Percentiles rank a stretch among this genome's conserved stretches.
These are phyloP conservation scores for Sporothrix protearum DNA, from an alignment of 2,329 filamentous ascomycete species.

Conservation along the genomic window DNA sequence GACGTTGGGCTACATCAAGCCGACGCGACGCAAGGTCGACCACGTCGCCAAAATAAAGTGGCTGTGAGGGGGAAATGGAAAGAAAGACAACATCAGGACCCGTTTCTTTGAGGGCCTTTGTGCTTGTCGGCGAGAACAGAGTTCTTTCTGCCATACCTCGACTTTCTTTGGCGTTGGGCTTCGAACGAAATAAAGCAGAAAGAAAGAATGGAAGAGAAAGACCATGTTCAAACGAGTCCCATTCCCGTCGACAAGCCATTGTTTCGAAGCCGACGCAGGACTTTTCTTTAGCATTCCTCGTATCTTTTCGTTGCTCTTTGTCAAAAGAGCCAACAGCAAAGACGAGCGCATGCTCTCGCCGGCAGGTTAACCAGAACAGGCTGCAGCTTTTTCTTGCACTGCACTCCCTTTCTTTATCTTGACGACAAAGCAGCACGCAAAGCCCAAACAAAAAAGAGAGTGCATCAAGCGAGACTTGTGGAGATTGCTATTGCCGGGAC, in stretches of 20 bases:
- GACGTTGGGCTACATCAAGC: conserved; percentile 81
- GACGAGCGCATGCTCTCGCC: background rate
- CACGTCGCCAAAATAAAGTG: conserved; percentile 90
- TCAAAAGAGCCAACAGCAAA: background rate
- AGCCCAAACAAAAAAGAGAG: conserved; percentile 7
- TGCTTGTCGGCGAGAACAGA: background rate
- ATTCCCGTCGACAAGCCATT: background rate
- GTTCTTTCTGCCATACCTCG: background rate
- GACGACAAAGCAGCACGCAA: background rate
- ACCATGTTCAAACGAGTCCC: background rate
- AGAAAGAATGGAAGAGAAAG: background rate
- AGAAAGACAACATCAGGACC: conserved; percentile 1
- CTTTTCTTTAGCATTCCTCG: background rate
- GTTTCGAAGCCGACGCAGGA: background rate
- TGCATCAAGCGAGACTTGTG: background rate
- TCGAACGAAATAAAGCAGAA: background rate
- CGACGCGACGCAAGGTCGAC: conserved; percentile 85
- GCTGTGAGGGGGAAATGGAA: conserved; percentile 43
- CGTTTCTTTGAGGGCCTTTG: background rate
- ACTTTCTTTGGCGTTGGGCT: background rate
- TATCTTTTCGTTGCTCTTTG: background rate
- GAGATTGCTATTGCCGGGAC: background rate
- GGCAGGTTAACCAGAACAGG: background rate
- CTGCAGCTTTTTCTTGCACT: background rate
- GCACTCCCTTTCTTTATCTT: background rate